Conservation (phyloP, 2,329 filamentous ascomycete species). For the Pseudogymnoascus sp. region DNA sequence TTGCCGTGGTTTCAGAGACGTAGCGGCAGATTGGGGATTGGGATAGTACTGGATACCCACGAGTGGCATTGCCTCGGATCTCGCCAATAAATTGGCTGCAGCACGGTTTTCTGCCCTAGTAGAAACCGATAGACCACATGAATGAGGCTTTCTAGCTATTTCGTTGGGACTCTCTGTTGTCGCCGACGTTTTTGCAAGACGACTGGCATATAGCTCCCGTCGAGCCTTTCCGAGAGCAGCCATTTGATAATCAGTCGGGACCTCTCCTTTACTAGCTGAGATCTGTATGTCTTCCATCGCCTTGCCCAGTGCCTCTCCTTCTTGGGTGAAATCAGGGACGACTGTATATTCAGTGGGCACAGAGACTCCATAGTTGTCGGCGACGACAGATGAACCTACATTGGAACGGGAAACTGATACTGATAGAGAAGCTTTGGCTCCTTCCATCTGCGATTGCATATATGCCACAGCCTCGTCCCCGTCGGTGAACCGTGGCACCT, state of each 20-base stretch:
- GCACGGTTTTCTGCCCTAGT: background rate
- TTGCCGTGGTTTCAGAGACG: background rate
- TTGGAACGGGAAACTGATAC: background rate
- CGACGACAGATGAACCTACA: background rate
- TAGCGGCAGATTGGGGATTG: background rate
- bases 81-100: background rate
- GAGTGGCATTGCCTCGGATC: background rate
- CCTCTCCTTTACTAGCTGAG: background rate
- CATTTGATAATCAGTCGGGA: background rate
- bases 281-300: background rate
- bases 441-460: background rate
- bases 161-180: background rate
- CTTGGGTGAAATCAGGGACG: background rate
- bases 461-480: background rate
- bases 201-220: background rate
- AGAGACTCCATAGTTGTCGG: background rate
- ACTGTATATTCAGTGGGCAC: background rate
- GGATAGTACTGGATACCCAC: background rate
- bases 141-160: background rate
- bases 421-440: background rate
- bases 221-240: slow-evolving; percentile 2
- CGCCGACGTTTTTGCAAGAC: background rate
- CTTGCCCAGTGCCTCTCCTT: background rate
- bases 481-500: background rate
- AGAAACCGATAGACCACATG: background rate